Conservation (phyloP, 768 basidiomycete species). For the Kockovaella imperatae region DNA sequence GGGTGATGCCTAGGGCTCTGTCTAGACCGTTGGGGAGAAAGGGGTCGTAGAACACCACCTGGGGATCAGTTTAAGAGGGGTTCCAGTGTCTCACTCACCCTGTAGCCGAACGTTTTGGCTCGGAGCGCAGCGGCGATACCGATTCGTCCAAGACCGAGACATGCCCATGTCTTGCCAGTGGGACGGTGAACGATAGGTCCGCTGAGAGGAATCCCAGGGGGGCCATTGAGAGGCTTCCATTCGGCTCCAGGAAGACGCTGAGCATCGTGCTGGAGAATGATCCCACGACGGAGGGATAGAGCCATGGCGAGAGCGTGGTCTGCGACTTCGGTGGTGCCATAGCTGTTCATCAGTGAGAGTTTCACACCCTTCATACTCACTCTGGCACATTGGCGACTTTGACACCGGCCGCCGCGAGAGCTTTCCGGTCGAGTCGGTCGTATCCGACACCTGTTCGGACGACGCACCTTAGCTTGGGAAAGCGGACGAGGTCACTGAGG, state of each 20-base stretch:
- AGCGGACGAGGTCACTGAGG: neutral
- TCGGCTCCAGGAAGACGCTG: neutral
- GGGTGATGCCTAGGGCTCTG: neutral
- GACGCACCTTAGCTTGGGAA: neutral
- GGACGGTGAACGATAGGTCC: neutral
- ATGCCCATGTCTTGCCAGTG: neutral
- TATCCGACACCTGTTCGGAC: constrained; percentile 3
- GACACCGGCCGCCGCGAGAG: neutral
- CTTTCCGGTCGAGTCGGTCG: constrained; percentile 1
- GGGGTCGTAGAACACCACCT: constrained; percentile 2
- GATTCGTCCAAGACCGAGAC: neutral
- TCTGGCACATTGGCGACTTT: constrained; percentile 1
- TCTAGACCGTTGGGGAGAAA: neutral
- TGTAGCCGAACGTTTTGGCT: neutral
- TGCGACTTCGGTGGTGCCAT: constrained; percentile 3
- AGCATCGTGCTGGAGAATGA: constrained; percentile 1
- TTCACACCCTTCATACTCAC: neutral
- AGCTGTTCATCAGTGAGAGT: neutral
- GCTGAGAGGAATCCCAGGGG: neutral
- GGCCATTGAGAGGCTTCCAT: neutral
- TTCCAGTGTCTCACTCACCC: neutral
- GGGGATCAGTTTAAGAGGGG: neutral
- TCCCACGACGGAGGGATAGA: neutral
- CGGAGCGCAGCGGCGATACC: neutral
- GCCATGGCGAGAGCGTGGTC: constrained; percentile 1